phyloP scores from a whole-genome alignment of 2,329 filamentous ascomycete genomes.

The Talaromyces sp. region DNA sequence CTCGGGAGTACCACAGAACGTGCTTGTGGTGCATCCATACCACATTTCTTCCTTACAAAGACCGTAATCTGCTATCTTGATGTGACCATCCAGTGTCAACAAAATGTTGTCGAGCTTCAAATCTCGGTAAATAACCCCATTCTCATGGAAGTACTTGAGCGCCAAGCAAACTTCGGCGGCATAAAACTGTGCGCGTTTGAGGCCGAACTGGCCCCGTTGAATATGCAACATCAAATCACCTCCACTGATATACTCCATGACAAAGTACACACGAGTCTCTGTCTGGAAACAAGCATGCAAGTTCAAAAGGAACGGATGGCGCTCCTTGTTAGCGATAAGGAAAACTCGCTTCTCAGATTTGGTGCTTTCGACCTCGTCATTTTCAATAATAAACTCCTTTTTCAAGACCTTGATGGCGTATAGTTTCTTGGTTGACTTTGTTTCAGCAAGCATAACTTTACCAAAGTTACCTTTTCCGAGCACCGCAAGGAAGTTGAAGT shows the following conservation, averaged over 20 bases:
- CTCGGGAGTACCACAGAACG: conserved; percentile 98
- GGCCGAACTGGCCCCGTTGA: conserved; percentile 90
- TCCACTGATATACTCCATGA: conserved; percentile 99
- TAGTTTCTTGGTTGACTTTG: conserved; percentile 82
- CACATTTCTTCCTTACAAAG: conserved; percentile 99
- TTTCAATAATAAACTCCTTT: conserved; percentile 99
- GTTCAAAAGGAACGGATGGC: conserved; percentile 91
- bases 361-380: conserved; percentile 97
- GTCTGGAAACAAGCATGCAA: conserved; percentile 98
- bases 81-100: conserved; percentile 88
- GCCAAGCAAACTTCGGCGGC: conserved; percentile 95
- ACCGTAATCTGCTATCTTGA: conserved; percentile 98
- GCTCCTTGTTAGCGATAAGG: conserved; percentile 92
- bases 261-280: conserved; percentile 96
- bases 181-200: conserved; percentile 97
- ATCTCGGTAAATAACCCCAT: conserved; percentile 93
- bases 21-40: conserved; percentile 94
- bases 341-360: conserved; percentile 97
- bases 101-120: conserved; percentile 84
- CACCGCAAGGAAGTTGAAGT: conserved; percentile 98
- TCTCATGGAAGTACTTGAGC: conserved; percentile 98
- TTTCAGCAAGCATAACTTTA: conserved; percentile 99
- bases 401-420: conserved; percentile 99
- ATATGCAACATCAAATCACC: conserved; percentile 99
- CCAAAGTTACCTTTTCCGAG: conserved; percentile 99